These are phyloP conservation scores for Myxozyma monticola DNA, from an alignment of 805 yeast genomes.

Conservation along the genomic window DNA sequence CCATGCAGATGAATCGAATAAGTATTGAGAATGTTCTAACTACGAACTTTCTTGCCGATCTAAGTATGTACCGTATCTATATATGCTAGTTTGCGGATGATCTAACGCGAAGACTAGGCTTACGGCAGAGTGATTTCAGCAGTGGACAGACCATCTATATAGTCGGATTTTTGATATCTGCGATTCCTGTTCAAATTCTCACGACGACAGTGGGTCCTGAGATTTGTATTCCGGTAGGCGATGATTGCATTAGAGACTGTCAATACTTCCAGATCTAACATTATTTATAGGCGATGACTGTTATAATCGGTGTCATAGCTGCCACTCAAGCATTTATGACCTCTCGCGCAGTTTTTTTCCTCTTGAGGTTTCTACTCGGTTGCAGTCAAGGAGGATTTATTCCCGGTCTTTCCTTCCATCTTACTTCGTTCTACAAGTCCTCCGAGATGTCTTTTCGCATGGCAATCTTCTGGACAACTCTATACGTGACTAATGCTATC, in stretches of 20 bases:
- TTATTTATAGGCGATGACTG: slow-evolving; percentile 48
- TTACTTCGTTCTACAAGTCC: slow-evolving; percentile 62
- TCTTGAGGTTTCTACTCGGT: slow-evolving; percentile 54
- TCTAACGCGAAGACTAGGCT: no score
- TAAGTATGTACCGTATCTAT: slow-evolving; percentile 48
- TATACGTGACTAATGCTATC: slow-evolving; percentile 48
- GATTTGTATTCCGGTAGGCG: slow-evolving; percentile 53
- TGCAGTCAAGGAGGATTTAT: slow-evolving; percentile 66
- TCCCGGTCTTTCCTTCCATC: slow-evolving; percentile 61
- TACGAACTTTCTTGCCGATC: slow-evolving; percentile 54
- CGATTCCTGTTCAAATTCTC: slow-evolving; percentile 45
- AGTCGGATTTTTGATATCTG: slow-evolving; percentile 44
- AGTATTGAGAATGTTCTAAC: slow-evolving; percentile 58
- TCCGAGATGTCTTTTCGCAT: slow-evolving; percentile 59
- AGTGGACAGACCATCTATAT: slow-evolving; percentile 56
- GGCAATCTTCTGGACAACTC: slow-evolving; percentile 59
- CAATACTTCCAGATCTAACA: neutral
- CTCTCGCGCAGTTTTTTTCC: slow-evolving; percentile 42
- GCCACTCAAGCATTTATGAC: slow-evolving; percentile 49
- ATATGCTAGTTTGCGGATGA: no score
- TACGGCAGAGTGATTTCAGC: slow-evolving; percentile 48
- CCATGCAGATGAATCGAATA: slow-evolving; percentile 57
- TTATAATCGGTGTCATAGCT: slow-evolving; percentile 59
- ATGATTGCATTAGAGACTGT: no score
- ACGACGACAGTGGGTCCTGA: slow-evolving; percentile 62